Base-by-base conservation (phyloP, 179 eudicot species). In the Beta macrorhiza region DNA sequence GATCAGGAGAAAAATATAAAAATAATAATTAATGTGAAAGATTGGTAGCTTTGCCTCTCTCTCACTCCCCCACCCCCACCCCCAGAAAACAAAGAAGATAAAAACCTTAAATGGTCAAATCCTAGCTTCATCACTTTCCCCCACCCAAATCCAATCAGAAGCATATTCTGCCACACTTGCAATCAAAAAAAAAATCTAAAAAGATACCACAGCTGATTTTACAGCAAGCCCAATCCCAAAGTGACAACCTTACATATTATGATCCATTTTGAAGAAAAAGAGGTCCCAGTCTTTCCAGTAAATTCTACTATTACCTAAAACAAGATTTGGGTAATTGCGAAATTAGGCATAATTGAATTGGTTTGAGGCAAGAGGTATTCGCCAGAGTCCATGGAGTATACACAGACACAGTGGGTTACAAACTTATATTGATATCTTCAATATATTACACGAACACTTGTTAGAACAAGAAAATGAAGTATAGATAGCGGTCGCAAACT, bases 251-350 rank as follows among this genome's bases (percentile, higher is more conserved):
- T 11, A 2, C 7, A 6, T 61, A 5, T n/a, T 8, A 19, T 19
- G 2, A 19, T 61, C 3, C 13, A 8, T 10, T 20, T 62, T 20
- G 67, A 20, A 62, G 4, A 6, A 67, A 29, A 67, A 67, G 25
- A 29, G 5, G 19, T 67, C 29, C 52, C 14, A 16, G 17, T 19
- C 20, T 44, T 13, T 47, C 20, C 13, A 29, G 57, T 6, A 51
- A 32, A 49, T 72, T n/a, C 56, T 72, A 72, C 0, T 57, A 72
- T n/a, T 37, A 17, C 78, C 78, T 58, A 8, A 22, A 75, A 47
- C 12, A 20, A n/a, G 22, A 20, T 67, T 32, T 67, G 16, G 19
- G 1, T 55, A 74, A 55, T 20, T 37, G 7, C 15, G 37, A 3
- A 29, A 16, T 0, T 32, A 13, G 32, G 51, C 14, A 32, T 13